Evolutionary conservation across 371 early-diverging fungal species (phyloP).

Genomic region (Apophysomyces sp.): DNA sequence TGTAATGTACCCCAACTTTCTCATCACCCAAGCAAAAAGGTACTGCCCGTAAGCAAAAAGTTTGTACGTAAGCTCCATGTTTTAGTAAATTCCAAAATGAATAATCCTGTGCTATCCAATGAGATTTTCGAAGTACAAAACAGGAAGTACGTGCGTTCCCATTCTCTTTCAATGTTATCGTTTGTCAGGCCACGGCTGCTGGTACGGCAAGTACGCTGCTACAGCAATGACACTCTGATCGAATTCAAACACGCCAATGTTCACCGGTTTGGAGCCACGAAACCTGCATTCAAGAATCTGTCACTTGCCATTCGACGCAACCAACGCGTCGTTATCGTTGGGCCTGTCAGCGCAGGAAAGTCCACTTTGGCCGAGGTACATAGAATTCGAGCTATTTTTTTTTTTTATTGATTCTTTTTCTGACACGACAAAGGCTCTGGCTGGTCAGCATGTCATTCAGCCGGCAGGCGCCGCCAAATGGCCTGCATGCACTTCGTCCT

Average conservation of each 20-base stretch:
- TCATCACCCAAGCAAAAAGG: too few species aligned
- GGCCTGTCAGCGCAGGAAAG: slow-evolving; percentile 48
- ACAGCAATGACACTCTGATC: slow-evolving; percentile 19
- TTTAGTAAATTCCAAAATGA: neutral
- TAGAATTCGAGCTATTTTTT: neutral
- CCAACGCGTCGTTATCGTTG: slow-evolving; percentile 44
- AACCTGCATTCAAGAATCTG: slow-evolving; percentile 42
- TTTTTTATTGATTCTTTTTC: neutral
- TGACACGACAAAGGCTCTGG: slow-evolving; percentile 24
- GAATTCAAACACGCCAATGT: slow-evolving; percentile 40
- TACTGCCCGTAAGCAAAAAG: too few species aligned
- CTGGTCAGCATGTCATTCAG: slow-evolving; percentile 35
- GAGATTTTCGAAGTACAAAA: neutral
- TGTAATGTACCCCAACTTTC: too few species aligned
- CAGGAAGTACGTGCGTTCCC: neutral
- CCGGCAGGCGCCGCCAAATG: slow-evolving; percentile 35
- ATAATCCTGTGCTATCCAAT: neutral
- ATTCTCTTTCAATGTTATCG: neutral
- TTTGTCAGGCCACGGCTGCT: neutral
- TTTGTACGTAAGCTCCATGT: too few species aligned
- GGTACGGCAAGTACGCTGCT: slow-evolving; percentile 3
- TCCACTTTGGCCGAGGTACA: slow-evolving; percentile 49
- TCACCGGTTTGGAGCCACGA: slow-evolving; percentile 31
- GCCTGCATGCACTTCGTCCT: slow-evolving; percentile 35
- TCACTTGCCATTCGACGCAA: slow-evolving; percentile 24